Percentiles rank a stretch among this genome's conserved stretches.
Conservation (phyloP, 1,284 basidiomycete genomes). For the Anthracocystis panici-leucophaei region DNA sequence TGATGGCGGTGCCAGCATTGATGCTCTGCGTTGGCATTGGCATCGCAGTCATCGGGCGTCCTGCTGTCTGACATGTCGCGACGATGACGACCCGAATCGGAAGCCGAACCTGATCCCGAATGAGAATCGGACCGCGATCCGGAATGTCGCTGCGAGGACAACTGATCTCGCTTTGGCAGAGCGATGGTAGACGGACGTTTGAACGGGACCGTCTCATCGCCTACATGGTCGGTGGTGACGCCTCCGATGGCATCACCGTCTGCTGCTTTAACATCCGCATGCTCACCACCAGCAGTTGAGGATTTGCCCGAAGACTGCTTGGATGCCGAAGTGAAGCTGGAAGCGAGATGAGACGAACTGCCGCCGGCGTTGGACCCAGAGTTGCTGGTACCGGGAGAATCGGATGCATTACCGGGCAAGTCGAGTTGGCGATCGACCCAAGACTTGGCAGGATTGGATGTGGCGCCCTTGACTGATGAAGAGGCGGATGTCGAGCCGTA, state of each 20-base stretch:
- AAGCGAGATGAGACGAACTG: slow-evolving; percentile 36
- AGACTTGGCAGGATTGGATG: slow-evolving; percentile 22
- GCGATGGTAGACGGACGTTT: slow-evolving; percentile 23
- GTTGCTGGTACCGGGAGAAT: slow-evolving; percentile 45
- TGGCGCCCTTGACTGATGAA: neutral
- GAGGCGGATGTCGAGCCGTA: slow-evolving; percentile 8
- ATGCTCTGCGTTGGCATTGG: slow-evolving; percentile 43
- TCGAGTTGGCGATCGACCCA: slow-evolving; percentile 51
- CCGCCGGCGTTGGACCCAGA: slow-evolving; percentile 34
- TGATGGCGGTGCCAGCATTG: slow-evolving; percentile 57
- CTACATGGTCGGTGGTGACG: slow-evolving; percentile 28
- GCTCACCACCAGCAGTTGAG: slow-evolving; percentile 25
- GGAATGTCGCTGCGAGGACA: slow-evolving; percentile 9
- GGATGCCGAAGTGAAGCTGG: slow-evolving; percentile 39
- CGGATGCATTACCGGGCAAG: slow-evolving; percentile 32
- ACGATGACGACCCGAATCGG: slow-evolving; percentile 21
- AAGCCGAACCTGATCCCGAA: slow-evolving; percentile 28
- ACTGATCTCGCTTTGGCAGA: slow-evolving; percentile 13
- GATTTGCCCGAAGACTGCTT: slow-evolving; percentile 47
- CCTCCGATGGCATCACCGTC: slow-evolving; percentile 21
- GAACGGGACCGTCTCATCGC: slow-evolving; percentile 22
- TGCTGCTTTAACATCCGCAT: slow-evolving; percentile 17
- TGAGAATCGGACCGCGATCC: slow-evolving; percentile 20
- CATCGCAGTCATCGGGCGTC: slow-evolving; percentile 44
- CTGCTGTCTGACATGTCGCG: slow-evolving; percentile 17